Conservation (phyloP, 257 asterid species). For the Solanum dulcamara region DNA sequence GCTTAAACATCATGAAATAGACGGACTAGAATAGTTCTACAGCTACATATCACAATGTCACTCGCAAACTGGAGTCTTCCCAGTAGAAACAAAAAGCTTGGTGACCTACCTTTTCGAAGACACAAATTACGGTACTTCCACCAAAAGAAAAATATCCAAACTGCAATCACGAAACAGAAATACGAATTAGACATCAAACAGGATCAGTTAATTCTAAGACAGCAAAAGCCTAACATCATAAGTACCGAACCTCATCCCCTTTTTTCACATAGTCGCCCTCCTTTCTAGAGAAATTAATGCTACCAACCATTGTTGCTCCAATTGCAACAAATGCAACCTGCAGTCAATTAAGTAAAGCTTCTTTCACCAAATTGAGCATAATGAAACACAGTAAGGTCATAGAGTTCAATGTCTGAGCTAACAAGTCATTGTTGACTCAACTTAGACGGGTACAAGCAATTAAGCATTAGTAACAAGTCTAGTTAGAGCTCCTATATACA, state of each 20-base stretch:
- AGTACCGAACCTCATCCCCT: constrained; percentile 76
- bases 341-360: constrained; percentile 1
- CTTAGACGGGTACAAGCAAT: neutral
- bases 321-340: constrained; percentile 98
- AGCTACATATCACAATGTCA: neutral
- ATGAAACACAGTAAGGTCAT: neutral
- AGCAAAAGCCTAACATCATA: neutral
- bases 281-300: constrained; percentile 66
- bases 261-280: constrained; percentile 59
- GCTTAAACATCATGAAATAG: neutral
- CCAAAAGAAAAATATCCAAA: constrained; percentile 97
- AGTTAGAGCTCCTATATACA: neutral
- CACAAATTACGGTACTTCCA: constrained; percentile 94
- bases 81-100: neutral
- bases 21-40: neutral
- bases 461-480: neutral
- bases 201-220: neutral
- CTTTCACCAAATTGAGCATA: neutral
- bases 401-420: neutral
- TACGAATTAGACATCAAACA: neutral
- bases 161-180: constrained; percentile 28
- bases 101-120: constrained; percentile 75
- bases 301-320: constrained; percentile 99
- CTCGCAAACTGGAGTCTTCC: neutral
- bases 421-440: neutral